Conservation (phyloP, 495 filamentous ascomycete species). For the Geoglossum glabrum region DNA sequence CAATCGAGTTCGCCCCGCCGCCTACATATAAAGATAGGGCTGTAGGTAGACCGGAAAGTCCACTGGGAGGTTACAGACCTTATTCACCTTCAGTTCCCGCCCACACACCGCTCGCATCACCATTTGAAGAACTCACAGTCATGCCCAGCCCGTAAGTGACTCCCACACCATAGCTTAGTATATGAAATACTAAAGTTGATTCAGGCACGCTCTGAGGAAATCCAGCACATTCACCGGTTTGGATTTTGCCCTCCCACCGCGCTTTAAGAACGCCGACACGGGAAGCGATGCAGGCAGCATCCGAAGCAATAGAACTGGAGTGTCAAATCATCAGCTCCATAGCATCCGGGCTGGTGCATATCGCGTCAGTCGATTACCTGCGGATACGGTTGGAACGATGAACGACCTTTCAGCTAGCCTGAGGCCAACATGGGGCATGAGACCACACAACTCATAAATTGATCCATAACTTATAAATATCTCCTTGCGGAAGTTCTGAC, state of each 20-base stretch:
- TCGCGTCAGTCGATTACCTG: conserved; percentile 68
- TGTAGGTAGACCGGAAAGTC: conserved; percentile 61
- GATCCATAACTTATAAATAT: not conserved
- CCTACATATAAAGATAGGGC: conserved; percentile 42
- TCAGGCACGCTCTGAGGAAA: conserved; percentile 66
- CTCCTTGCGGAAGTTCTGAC: not conserved
- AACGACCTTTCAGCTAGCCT: conserved; percentile 47
- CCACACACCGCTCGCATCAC: conserved; percentile 56
- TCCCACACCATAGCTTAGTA: not conserved
- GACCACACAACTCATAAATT: conserved; percentile 7
- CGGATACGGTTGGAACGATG: conserved; percentile 63
- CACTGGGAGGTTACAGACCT: conserved; percentile 50
- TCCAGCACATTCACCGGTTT: conserved; percentile 75
- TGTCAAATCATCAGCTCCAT: conserved; percentile 46
- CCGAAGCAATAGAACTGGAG: conserved; percentile 39
- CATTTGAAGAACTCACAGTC: conserved; percentile 67
- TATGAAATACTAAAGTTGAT: not conserved
- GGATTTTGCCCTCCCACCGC: conserved; percentile 86
- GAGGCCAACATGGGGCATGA: conserved; percentile 63
- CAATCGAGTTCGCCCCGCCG: conserved; percentile 79
- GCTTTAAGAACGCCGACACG: conserved; percentile 52
- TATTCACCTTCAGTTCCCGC: conserved; percentile 50
- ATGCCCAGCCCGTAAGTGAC: conserved; percentile 80
- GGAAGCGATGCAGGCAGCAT: conserved; percentile 78
- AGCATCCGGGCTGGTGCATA: conserved; percentile 81